A percentile compares a stretch with the other conserved stretches of the same genome.
phyloP scores from a whole-genome alignment of 805 yeast genomes.

The Candida boidinii region DNA sequence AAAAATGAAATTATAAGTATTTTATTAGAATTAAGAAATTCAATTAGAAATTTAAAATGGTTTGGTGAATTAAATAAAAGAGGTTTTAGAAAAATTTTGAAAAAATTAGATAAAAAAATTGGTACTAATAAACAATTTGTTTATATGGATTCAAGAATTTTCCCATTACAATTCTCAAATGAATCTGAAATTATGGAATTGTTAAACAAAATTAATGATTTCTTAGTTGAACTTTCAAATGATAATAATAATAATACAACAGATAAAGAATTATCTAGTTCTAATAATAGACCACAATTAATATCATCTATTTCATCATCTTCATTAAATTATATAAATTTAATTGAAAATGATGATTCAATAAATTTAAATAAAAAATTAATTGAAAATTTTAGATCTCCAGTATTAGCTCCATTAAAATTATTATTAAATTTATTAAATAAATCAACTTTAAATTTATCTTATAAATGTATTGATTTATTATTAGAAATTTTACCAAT shows the following conservation, averaged over 20 bases:
- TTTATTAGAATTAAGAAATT: slow-evolving; percentile 65
- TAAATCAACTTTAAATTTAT: slow-evolving; percentile 50
- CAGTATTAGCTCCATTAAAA: slow-evolving; percentile 45
- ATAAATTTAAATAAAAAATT: slow-evolving; percentile 35
- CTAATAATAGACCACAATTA: no score
- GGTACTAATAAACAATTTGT: slow-evolving; percentile 48
- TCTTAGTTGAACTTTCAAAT: slow-evolving; percentile 23
- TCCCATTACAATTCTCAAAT: slow-evolving; percentile 71
- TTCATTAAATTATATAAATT: slow-evolving; percentile 14
- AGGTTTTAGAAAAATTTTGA: slow-evolving; percentile 81
- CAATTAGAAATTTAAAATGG: slow-evolving; percentile 83
- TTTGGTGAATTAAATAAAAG: slow-evolving; percentile 87
- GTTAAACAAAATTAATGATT: slow-evolving; percentile 42
- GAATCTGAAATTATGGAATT: slow-evolving; percentile 50
- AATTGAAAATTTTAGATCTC: slow-evolving; percentile 32
- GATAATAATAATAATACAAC: no score
- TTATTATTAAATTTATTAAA: slow-evolving; percentile 53
- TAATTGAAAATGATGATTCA: slow-evolving; percentile 20
- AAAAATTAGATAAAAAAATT: slow-evolving; percentile 81
- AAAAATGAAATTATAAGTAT: slow-evolving; percentile 63
- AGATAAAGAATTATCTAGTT: no score
- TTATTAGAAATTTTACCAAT: slow-evolving; percentile 42
- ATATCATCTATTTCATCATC: no score
- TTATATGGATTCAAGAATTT: slow-evolving; percentile 59
- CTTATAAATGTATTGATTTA: slow-evolving; percentile 50